A percentile compares a stretch with the other conserved stretches of the same genome.
Evolutionary conservation across 352 stramenopile species (phyloP).

Genomic region (Pythium sp.): DNA sequence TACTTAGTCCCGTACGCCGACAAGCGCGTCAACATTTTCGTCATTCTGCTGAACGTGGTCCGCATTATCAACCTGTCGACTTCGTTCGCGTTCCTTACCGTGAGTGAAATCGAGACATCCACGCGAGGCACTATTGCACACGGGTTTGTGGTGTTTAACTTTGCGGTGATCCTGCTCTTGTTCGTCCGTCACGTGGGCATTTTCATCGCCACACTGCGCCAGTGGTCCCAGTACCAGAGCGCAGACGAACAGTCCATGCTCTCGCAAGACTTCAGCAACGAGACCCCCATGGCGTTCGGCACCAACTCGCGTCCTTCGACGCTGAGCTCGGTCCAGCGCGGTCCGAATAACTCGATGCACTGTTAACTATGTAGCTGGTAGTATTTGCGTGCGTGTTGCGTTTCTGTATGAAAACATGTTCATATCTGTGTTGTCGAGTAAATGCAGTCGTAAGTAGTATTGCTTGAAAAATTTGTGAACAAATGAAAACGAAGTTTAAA

Average conservation of each 20-base stretch:
- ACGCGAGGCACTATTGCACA: constrained; percentile 43
- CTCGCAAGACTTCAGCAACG: constrained; percentile 4
- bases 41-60: constrained; percentile 38
- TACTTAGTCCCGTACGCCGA: constrained; percentile 53
- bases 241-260: constrained; percentile 10
- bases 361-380: not conserved
- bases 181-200: constrained; percentile 60
- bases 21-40: constrained; percentile 28
- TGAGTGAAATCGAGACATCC: constrained; percentile 34
- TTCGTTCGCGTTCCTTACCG: constrained; percentile 54
- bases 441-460: not conserved
- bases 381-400: not conserved
- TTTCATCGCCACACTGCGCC: constrained; percentile 46
- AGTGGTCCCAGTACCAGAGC: constrained; percentile 30
- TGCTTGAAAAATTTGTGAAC: not conserved
- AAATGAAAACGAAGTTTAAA: too few species aligned
- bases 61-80: constrained; percentile 53
- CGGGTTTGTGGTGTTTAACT: constrained; percentile 58
- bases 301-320: constrained; percentile 3
- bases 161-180: constrained; percentile 48
- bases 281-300: not conserved
- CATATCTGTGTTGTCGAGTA: not conserved
- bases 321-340: constrained; percentile 1
- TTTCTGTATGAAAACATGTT: too few species aligned
- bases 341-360: constrained; percentile 16